Base-by-base conservation (phyloP, 225 moss, liverwort and hornwort species). In the Polytrichum formosum region DNA sequence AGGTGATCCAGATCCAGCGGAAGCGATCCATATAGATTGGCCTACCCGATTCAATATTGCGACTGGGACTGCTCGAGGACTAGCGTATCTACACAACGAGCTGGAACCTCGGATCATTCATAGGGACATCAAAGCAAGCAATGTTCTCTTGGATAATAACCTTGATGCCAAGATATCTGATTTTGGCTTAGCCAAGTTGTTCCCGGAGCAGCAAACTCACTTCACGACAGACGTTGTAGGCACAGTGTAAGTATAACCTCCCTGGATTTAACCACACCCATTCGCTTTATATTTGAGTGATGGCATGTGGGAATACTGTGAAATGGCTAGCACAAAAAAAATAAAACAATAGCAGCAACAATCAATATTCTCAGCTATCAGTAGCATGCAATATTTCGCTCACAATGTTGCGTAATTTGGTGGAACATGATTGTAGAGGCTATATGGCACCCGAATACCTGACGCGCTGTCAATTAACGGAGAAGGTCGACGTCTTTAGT, bases 121-220 rank as follows among this genome's bases (percentile, higher is more conserved):
- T 70, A 78, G 96, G 74, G 96, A 97, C 77, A 92, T 93, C 70
- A 97, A 97, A 77, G 96, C 93, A 31, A 89, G 90, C 23, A 97
- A 97, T 64, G 93, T 97, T 46, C 77, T 97, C 29, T 80, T 93
- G 17, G 89, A 97, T 72, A 60, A 86, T 55, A 94, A 92, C 67
- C 90, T 93, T 67, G 92, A 90, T 62, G 90, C 96, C 28, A 96
- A 96, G 80, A 91, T 96, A 63, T 91, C 93, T 29, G 96, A 96
- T 76, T 97, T 97, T 76, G 96, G 96, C 5, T 83, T 97, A 61
- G 96, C 96, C 21, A 93, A 79, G 80, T 82, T 92, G 63, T 85
- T 85, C 73, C 85, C 85, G 17, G 85, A 81, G 55, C 79, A 82
- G 56, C 68, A 85, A 25, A 78, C 85, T 26, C 85, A 85, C 31